phyloP scores from a whole-genome alignment of 2,329 filamentous ascomycete species.

The Trichophyton rubrum region DNA sequence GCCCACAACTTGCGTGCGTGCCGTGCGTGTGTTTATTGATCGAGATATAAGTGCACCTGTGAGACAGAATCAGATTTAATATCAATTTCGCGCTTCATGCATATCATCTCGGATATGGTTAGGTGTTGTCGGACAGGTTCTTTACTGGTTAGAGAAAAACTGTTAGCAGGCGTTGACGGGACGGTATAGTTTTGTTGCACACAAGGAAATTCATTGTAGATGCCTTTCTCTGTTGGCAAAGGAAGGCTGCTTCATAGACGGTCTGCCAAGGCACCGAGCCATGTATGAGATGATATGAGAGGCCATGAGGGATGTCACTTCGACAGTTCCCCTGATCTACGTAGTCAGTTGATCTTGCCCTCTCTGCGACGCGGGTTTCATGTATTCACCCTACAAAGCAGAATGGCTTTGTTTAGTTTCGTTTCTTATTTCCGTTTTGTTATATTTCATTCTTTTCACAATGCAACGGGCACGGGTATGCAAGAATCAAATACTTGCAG shows the following conservation, averaged over 20 bases:
- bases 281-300: not conserved
- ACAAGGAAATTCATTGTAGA: not conserved
- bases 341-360: not conserved
- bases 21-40: not conserved
- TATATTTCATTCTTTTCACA: not conserved
- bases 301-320: not conserved
- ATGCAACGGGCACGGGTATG: not conserved
- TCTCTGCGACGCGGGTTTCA: not conserved
- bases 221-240: not conserved
- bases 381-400: not conserved
- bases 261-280: not conserved
- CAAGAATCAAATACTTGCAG: not conserved
- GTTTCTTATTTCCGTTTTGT: not conserved
- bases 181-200: not conserved
- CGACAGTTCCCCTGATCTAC: not conserved
- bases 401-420: not conserved
- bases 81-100: slow-evolving; percentile 7
- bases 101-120: slow-evolving; percentile 4
- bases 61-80: slow-evolving; percentile 7
- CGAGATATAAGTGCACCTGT: slow-evolving; percentile 5
- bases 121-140: not conserved
- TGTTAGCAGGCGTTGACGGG: not conserved
- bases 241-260: not conserved
- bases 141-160: not conserved
- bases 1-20: not conserved